phyloP scores from a whole-genome alignment of 176 grass and related monocot species.

The Ensete glaucum region DNA sequence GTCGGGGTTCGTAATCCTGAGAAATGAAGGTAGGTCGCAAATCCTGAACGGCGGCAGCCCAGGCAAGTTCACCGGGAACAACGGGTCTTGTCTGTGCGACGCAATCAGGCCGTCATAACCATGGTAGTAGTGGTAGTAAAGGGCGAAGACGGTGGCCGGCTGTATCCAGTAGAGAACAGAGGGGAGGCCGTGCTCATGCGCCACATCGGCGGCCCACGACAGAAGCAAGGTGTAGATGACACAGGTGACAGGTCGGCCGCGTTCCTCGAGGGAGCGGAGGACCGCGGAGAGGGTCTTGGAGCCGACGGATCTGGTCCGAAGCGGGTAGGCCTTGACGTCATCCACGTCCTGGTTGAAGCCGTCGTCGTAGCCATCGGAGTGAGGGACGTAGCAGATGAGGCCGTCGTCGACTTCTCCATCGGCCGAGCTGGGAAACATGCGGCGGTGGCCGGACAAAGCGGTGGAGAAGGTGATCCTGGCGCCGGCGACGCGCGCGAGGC shows the following conservation, averaged over 20 bases:
- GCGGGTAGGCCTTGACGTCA: background rate
- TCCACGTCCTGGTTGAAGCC: background rate
- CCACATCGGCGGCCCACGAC: conserved; percentile 48
- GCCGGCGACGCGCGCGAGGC: background rate
- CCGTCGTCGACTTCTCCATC: conserved; percentile 16
- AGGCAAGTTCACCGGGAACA: background rate
- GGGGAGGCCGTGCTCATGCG: conserved; percentile 31
- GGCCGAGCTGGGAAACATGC: conserved; percentile 24
- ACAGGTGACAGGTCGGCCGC: conserved; percentile 35
- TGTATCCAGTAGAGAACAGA: conserved; percentile 72
- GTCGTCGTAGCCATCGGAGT: conserved; percentile 33
- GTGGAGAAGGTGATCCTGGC: conserved; percentile 10
- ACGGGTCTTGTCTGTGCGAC: background rate
- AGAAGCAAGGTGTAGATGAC: conserved; percentile 48
- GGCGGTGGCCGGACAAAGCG: conserved; percentile 19
- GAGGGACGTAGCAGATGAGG: conserved; percentile 23
- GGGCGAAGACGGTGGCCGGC: conserved; percentile 30
- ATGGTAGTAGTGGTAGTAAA: conserved; percentile 32
- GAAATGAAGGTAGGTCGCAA: conserved; percentile 21
- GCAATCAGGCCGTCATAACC: background rate
- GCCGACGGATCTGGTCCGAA: background rate
- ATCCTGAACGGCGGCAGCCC: conserved; percentile 20
- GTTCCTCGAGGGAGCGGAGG: conserved; percentile 28
- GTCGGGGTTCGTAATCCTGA: background rate
- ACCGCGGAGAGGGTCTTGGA: conserved; percentile 4